Evolutionary conservation across 768 basidiomycete genomes (phyloP).

Genomic region (Sistotremastrum suecicum): DNA sequence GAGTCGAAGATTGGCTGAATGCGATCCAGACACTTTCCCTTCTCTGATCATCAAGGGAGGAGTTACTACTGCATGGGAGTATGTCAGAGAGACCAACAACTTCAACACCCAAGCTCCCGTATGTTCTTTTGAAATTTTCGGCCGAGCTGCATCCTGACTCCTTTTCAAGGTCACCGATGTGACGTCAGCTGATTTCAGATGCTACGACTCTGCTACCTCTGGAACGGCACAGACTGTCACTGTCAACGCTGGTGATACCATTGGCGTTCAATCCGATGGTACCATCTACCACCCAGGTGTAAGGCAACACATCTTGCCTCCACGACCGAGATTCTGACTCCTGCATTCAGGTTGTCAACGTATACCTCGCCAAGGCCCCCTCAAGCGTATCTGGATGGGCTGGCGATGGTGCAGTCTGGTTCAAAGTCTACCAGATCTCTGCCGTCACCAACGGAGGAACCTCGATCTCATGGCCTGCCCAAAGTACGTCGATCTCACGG

Average conservation of each 20-base stretch:
- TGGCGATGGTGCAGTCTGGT: slow-evolving; percentile 34
- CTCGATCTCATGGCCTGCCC: slow-evolving; percentile 31
- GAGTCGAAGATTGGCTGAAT: neutral
- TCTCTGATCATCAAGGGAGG: slow-evolving; percentile 26
- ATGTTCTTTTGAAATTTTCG: slow-evolving; percentile 1
- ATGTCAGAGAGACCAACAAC: slow-evolving; percentile 35
- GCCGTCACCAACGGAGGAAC: slow-evolving; percentile 32
- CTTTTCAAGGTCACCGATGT: slow-evolving; percentile 28
- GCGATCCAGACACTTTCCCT: slow-evolving; percentile 27
- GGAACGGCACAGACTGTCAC: slow-evolving; percentile 29
- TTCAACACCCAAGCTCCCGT: slow-evolving; percentile 27
- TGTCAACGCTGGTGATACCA: slow-evolving; percentile 28
- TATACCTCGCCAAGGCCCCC: slow-evolving; percentile 33
- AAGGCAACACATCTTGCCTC: too few relatives aligned
- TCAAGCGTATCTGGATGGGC: slow-evolving; percentile 24
- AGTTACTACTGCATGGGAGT: slow-evolving; percentile 25
- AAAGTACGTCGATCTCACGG: slow-evolving; percentile 16
- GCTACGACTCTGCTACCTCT: slow-evolving; percentile 27
- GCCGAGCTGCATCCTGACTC: neutral
- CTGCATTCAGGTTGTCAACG: slow-evolving; percentile 10
- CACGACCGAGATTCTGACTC: too few relatives aligned
- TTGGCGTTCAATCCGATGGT: slow-evolving; percentile 28
- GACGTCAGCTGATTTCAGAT: slow-evolving; percentile 30
- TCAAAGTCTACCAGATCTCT: slow-evolving; percentile 32
- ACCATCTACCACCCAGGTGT: slow-evolving; percentile 38